Conservation (phyloP, 495 filamentous ascomycete genomes). For the Paragyromitra xinjiangensis region DNA sequence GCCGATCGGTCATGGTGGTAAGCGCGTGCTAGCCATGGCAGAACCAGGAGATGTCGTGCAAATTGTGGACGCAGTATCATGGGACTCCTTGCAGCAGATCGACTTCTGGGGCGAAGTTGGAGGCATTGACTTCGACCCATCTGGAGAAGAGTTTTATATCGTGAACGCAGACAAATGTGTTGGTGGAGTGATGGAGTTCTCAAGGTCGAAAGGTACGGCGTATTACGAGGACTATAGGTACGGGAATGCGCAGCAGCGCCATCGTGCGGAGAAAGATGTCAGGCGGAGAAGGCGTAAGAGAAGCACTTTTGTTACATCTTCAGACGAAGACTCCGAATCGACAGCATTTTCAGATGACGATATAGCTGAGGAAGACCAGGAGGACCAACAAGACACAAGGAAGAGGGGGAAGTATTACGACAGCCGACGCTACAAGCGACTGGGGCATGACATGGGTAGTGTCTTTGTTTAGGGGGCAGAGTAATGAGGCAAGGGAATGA, state of each 20-base stretch:
- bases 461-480: conserved; percentile 36
- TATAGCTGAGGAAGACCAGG: conserved; percentile 1
- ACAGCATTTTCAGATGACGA: conserved; percentile 37
- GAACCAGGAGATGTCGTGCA: conserved; percentile 86
- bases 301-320: conserved; percentile 23
- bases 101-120: conserved; percentile 89
- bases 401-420: conserved; percentile 42
- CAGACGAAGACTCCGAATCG: conserved; percentile 41
- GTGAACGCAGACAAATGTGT: conserved; percentile 77
- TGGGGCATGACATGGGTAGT: conserved; percentile 45
- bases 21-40: conserved; percentile 75
- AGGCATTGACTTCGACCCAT: conserved; percentile 76
- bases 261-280: conserved; percentile 37
- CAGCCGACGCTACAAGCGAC: conserved; percentile 39
- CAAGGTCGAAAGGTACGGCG: conserved; percentile 65
- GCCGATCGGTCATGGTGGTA: conserved; percentile 75
- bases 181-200: conserved; percentile 82
- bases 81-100: conserved; percentile 67
- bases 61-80: conserved; percentile 73
- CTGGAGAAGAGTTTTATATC: conserved; percentile 75
- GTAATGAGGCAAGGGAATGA: neutral
- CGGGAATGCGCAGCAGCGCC: conserved; percentile 20
- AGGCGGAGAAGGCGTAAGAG: conserved; percentile 40
- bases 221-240: conserved; percentile 41
- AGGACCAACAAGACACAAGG: conserved; percentile 21